Evolutionary conservation across 1,284 basidiomycete genomes (phyloP).

Genomic region (Megacollybia platyphylla): DNA sequence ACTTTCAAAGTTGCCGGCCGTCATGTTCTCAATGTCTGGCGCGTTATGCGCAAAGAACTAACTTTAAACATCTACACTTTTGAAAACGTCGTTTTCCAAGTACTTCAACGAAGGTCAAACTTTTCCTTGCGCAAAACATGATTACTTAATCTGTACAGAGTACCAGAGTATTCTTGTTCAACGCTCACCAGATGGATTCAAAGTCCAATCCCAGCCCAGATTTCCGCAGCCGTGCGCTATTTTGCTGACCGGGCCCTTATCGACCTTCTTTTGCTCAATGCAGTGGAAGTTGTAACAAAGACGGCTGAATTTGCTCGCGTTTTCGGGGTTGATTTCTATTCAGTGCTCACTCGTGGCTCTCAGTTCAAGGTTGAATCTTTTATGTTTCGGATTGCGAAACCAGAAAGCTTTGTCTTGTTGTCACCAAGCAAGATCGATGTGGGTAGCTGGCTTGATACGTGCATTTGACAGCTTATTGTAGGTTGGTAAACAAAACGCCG

Average conservation of each 20-base stretch:
- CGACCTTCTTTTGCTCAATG: conserved; percentile 70
- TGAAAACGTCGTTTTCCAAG: conserved; percentile 81
- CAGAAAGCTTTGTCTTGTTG: conserved; percentile 81
- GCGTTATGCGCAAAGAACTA: conserved; percentile 82
- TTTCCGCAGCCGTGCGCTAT: conserved; percentile 47
- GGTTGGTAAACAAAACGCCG: conserved; percentile 95
- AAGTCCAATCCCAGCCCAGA: conserved; percentile 44
- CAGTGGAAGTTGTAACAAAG: conserved; percentile 74
- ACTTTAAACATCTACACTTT: conserved; percentile 76
- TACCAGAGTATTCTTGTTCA: conserved; percentile 62
- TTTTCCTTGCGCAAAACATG: background rate
- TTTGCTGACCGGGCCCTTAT: conserved; percentile 50
- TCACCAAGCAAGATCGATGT: conserved; percentile 82
- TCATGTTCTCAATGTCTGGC: conserved; percentile 89
- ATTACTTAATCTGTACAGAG: conserved; percentile 24
- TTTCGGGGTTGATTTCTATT: conserved; percentile 95
- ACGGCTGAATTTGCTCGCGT: conserved; percentile 94
- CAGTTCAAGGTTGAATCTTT: conserved; percentile 99
- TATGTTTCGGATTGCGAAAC: conserved; percentile 97
- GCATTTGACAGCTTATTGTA: conserved; percentile 16
- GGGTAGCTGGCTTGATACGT: conserved; percentile 12
- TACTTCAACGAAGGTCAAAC: conserved; percentile 61
- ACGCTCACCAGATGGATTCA: conserved; percentile 69
- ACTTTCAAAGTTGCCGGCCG: conserved; percentile 80
- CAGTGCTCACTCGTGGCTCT: conserved; percentile 87